Percentiles rank a stretch among this genome's conserved stretches.
Conservation (phyloP, 2,329 filamentous ascomycete species). For the Dothistroma pini region DNA sequence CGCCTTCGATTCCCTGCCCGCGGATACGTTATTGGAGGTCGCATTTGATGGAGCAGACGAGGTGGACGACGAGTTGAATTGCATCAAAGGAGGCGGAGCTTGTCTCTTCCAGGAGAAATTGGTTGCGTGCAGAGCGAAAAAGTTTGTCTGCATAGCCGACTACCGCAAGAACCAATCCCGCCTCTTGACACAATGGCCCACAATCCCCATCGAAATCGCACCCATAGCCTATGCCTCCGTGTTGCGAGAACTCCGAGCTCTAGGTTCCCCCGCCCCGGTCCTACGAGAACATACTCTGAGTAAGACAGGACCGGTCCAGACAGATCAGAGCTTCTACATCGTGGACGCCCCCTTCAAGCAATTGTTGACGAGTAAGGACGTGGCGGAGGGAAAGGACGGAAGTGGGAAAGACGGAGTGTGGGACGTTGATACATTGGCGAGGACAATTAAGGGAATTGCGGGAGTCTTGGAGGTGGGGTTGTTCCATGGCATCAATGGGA, state of each 20-base stretch:
- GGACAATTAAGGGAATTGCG: constrained; percentile 72
- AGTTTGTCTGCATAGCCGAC: constrained; percentile 51
- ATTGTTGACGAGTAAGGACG: constrained; percentile 62
- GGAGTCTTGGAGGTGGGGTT: constrained; percentile 91
- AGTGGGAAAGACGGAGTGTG: constrained; percentile 61
- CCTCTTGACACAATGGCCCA: constrained; percentile 72
- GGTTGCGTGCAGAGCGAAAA: constrained; percentile 61
- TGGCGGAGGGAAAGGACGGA: constrained; percentile 36
- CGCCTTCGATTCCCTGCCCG: constrained; percentile 70
- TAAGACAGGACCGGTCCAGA: constrained; percentile 80
- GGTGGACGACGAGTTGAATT: constrained; percentile 89
- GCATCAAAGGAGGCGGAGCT: constrained; percentile 97
- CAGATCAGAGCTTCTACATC: constrained; percentile 83
- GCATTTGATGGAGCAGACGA: constrained; percentile 97
- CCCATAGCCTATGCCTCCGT: constrained; percentile 78
- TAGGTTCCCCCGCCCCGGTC: constrained; percentile 69
- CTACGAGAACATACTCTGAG: constrained; percentile 69
- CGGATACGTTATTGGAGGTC: constrained; percentile 68
- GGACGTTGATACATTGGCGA: constrained; percentile 73
- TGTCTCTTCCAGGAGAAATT: constrained; percentile 98
- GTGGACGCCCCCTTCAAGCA: constrained; percentile 84
- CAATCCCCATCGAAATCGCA: constrained; percentile 89
- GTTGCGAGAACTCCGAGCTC: constrained; percentile 63
- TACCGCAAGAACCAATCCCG: constrained; percentile 82
- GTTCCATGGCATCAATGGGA: constrained; percentile 78